Evolutionary conservation across 768 basidiomycete species (phyloP), one percentile per base, ranked within the genome.

Genomic region (Lactifluus rugatus): DNA sequence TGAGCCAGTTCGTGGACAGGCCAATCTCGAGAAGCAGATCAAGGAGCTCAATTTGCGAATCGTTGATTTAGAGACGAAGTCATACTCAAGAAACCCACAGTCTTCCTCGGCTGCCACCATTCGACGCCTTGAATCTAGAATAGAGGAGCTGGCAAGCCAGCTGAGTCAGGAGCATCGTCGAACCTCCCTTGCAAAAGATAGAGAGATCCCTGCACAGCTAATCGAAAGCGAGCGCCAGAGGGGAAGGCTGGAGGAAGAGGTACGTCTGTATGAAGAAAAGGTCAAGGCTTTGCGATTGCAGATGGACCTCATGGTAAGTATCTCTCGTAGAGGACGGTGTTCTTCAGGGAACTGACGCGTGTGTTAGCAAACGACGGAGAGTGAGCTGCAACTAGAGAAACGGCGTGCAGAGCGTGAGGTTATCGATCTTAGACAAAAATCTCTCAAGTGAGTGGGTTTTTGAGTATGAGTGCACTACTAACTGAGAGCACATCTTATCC

Each of bases 11-110:
- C 51, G 62, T 28, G 63, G 31, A 54, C 41, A 93, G 91, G 88
- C 87, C 11, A 81, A 77, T 61, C 75, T 93, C 17, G 89, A 93
- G 73, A 92, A 89, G 67, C 86, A 89, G 66, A 76, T 87, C 67
- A 91, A 90, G 66, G 91, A 92, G 52, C 72, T 92, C 32, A 89
- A 90, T 60, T 79, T 89, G 42, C 85, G 84, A 41, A 82, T 93
- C 55, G 82, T 89, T 9, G 90, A 92, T 66, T 76, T 92, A 17
- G 89, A 90, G 69, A 88, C 89, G 1, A 86, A 77, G 66, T 84
- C 88, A 5, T 83, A 89, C 61, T 70, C 81, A 11, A 54, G 58
- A 14, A 78, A 84, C 36, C 76, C 82, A 5, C 71, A 78, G 2
- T 56, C 63, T 19, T 39, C 61, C 34, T 56, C 60, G 10, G 73